Conservation (phyloP, 2,329 filamentous ascomycete genomes). For the Torrubiellomyces zombiae region DNA sequence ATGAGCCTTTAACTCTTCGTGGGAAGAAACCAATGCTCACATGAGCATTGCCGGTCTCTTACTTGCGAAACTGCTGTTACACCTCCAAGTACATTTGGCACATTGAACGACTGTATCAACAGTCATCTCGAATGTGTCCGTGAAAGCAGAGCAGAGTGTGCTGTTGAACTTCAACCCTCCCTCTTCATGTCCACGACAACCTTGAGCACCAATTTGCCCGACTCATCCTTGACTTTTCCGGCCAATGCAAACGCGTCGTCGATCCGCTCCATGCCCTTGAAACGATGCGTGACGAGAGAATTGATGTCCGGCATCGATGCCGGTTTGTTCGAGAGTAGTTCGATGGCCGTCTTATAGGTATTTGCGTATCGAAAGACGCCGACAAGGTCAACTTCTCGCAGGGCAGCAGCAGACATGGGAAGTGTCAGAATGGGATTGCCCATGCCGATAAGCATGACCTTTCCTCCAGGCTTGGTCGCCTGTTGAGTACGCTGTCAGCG, state of each 20-base stretch:
- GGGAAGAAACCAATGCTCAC: too few species aligned
- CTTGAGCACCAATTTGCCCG: constrained; percentile 57
- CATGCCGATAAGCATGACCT: constrained; percentile 56
- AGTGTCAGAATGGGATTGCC: constrained; percentile 54
- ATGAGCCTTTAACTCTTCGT: too few species aligned
- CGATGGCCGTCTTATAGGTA: constrained; percentile 45
- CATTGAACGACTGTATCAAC: too few species aligned
- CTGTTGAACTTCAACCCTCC: constrained; percentile 4
- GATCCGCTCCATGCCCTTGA: constrained; percentile 43
- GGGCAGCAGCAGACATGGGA: constrained; percentile 49
- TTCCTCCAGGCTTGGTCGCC: constrained; percentile 49
- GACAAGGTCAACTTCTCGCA: constrained; percentile 54
- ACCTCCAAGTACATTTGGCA: too few species aligned
- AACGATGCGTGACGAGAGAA: constrained; percentile 55
- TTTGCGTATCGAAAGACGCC: constrained; percentile 62
- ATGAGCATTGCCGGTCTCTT: too few species aligned
- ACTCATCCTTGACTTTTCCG: constrained; percentile 49
- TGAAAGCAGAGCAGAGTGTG: too few species aligned
- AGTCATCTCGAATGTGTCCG: too few species aligned
- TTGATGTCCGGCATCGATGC: constrained; percentile 44
- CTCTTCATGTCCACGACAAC: constrained; percentile 40
- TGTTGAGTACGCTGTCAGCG: constrained; percentile 11
- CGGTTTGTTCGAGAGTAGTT: constrained; percentile 30
- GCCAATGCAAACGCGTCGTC: constrained; percentile 60
- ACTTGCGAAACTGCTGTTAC: too few species aligned